Evolutionary conservation across 2,329 filamentous ascomycete species (phyloP), one percentile per base, ranked within the genome.

Genomic region (Aureobasidium sp.): DNA sequence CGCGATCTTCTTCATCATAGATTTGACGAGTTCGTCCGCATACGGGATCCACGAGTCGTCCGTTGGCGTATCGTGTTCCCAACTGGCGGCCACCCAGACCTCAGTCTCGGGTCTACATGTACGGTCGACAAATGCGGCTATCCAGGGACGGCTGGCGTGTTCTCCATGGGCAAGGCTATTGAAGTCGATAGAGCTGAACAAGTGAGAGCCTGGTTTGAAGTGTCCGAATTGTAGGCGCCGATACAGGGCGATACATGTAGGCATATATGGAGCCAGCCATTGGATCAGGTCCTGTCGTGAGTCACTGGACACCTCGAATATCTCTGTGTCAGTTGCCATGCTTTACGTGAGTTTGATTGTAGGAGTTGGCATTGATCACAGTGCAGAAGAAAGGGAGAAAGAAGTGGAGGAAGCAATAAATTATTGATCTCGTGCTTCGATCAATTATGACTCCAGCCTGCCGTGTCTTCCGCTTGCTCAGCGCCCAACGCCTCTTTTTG

Each of bases 41-140:
- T 39, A 8, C 7, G 49, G 20, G 9, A 14, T 14, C 49, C 42
- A 39, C 17, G 39, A 22, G 22, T 56, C 49, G 15, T n/a, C 22
- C 17, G 48, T 17, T 17, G 39, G 39, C 9, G 31, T 41, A 14
- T 57, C n/a, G 6, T 49, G 42, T 62, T 74, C 57, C 74, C 73
- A 66, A 60, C 61, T 64, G 27, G 65, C 73, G 70, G 86, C 89
- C 1, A 89, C 68, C 81, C 83, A 88, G 34, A 84, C 75, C 64
- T 88, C 82, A 0, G 87, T 89, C 69, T 88, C 86, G 0, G 83
- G 84, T 0, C 80, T 78, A 60, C 78, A 78, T 4, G 80, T 80
- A 22, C 86, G 77, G 70, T 90, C 87, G 6, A 87, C 69, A 68
- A 85, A 88, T 0, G 82, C 83, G 0, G 81, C 79, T 68, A 88